Evolutionary conservation across 345 rosid genomes (phyloP).

Genomic region (Diplotaxis tenuifolia): DNA sequence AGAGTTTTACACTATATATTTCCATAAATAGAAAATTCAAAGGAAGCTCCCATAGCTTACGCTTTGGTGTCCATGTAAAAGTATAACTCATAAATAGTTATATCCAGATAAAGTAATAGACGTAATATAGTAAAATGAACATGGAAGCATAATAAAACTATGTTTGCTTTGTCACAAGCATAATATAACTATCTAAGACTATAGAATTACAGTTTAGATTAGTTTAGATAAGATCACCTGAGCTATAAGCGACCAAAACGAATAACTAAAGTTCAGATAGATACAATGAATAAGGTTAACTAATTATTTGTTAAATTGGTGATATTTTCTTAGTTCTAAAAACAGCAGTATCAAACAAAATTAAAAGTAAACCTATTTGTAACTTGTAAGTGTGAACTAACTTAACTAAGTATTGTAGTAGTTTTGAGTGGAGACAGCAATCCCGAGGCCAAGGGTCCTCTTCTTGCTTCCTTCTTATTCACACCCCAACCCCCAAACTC

Average conservation of each 20-base stretch:
- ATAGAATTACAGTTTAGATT: background rate
- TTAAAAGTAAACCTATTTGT: too few relatives aligned
- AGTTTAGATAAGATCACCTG: background rate
- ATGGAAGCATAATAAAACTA: too few relatives aligned
- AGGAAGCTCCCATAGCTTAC: slow-evolving; percentile 20
- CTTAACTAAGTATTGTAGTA: slow-evolving; percentile 13
- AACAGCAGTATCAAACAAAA: background rate
- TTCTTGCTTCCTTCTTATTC: slow-evolving; percentile 74
- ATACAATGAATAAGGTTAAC: background rate
- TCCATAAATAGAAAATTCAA: slow-evolving; percentile 18
- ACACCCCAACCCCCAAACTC: slow-evolving; percentile 39
- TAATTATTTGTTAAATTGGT: background rate
- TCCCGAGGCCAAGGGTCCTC: slow-evolving; percentile 42
- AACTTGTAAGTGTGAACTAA: slow-evolving; percentile 20
- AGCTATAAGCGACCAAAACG: background rate
- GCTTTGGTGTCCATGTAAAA: background rate
- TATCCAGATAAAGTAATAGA: background rate
- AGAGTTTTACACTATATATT: background rate
- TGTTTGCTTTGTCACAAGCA: too few relatives aligned
- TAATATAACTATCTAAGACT: background rate
- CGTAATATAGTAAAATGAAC: too few relatives aligned
- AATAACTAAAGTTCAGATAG: background rate
- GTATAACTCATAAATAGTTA: background rate
- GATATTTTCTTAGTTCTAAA: background rate
- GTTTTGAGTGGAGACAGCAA: slow-evolving; percentile 36